Base-by-base conservation (phyloP, 768 basidiomycete genomes). In the Dentipellis fragilis region DNA sequence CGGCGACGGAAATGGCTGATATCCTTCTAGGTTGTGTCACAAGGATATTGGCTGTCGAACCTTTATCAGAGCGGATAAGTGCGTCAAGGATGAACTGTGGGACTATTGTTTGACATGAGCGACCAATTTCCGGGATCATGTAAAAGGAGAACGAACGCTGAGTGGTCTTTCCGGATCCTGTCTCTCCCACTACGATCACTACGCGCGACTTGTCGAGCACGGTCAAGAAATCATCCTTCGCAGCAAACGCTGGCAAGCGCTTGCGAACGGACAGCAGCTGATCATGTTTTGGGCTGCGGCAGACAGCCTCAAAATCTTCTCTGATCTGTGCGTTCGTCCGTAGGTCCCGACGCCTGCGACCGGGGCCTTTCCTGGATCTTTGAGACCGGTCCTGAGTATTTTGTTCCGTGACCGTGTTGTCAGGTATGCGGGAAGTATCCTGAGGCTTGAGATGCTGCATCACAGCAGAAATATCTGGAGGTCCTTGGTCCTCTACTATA, bases 131-230 rank as follows among this genome's bases (percentile, higher is more conserved):
- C 22, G 23, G 48, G 2, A 11, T 47, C 1, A 56, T 29, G n/a
- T 46, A 10, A 3, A 10, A 38, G 22, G 40, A 19, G 51, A 48
- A 58, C 76, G 57, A 62, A 90, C 88, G 64, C 64, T 93, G 91
- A 0, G 91, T 93, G 2, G 91, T 93, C 69, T 97, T 97, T 23
- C 93, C 93, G 51, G 87, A 91, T 50, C 93, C 88, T 51, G 90
- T 93, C 69, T 95, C 93, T 46, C 94, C 94, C 4, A 94, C 87
- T 0, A 96, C 85, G 0, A 97, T 79, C 1, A 93, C 78, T 3
- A 86, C 88, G 49, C 84, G 74, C 61, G 80, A 81, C 10, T 65
- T 69, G 38, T 79, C 73, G 9, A 96, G 70, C 19, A 75, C 64
- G 12, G 71, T 54, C 49, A 93, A 68, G 60, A 96, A 89, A 12